Evolutionary conservation across 2,329 filamentous ascomycete species (phyloP), one percentile per base, ranked within the genome.

Genomic region (Neonectria coccinea): DNA sequence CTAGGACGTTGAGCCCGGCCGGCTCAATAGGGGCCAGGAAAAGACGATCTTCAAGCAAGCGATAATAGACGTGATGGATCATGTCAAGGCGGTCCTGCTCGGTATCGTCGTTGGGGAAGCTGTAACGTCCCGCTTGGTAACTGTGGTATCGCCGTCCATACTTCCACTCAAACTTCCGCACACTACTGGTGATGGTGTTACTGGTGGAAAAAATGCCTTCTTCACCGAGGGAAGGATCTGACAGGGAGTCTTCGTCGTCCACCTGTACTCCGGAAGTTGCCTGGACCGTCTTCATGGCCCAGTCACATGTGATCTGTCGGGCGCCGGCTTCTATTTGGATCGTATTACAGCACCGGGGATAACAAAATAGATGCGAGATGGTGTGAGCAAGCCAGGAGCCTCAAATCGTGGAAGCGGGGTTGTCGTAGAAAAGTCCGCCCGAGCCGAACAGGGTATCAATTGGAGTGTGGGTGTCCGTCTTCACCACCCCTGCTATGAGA

Each of bases 131-230:
- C 9, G 79, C 68, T 29, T 76, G 76, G 61, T 78, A 81, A 31
- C 74, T 73, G 55, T 82, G 81, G 50, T 82, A 83, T 4, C 79
- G 76, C 1, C 81, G 76, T 2, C 79, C 80, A 53, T 83, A 76
- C 41, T 82, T 79, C 39, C 39, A 42, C 39, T 42, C 39, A 42
- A 20, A 20, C n/a, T 10, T 20, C n/a, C 16, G 18, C 39, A 42
- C n/a, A 5, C 8, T 42, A 20, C n/a, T 20, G 9, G n/a, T 10
- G n/a, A 42, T 42, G n/a, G 39, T 18, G 39, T 42, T 8, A 20
- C 39, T 42, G 3, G 39, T 11, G n/a, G n/a, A 42, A n/a, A 11
- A 18, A 16, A n/a, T 16, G 39, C 10, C 39, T 20, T 42, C 8
- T 20, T 42, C 8, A 20, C n/a, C n/a, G n/a, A 20, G 11, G 3